Evolutionary conservation across 1,284 basidiomycete species (phyloP), one percentile per base, ranked within the genome.

Genomic region (Pseudozyma sp.): DNA sequence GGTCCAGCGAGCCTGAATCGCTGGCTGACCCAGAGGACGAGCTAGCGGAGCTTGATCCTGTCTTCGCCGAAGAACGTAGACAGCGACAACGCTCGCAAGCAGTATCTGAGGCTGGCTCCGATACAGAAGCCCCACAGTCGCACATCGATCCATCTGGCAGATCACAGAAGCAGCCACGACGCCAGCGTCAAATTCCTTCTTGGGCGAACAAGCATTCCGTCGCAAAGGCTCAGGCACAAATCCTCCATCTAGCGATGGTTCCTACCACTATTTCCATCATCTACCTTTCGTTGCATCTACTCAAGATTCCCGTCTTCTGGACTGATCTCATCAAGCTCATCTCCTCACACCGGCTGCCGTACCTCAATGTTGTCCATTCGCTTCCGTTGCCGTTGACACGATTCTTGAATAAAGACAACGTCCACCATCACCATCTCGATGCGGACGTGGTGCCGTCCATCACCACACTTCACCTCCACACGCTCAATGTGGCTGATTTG

Each of bases 291-390:
- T 52, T 81, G n/a, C 51, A 75, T 34, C 50, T 69, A 24, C 63
- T 76, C 50, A 68, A 79, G 39, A 56, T 81, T 0, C 80, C 80
- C 19, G 51, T 81, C 44, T 51, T 72, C 6, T 76, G 77, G 70
- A 43, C 47, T 14, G 79, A 81, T 46, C 50, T 81, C 17, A 40
- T 59, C 17, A 49, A 34, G 45, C 85, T 90, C 57, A 89, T 94
- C 47, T 90, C 93, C 75, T 86, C 86, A 24, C 90, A 91, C 79
- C 86, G 89, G 34, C 86, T 97, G 40, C 94, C 94, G 0, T 97
- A 94, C 85, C 87, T 97, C 48, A 91, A 94, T 77, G 88, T 90
- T 37, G 84, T 90, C 31, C 88, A 89, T 16, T 81, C 89, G 35
- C 85, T 97, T 2, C 92, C 94, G 0, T 68, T 78, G 17, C 86